Base-by-base conservation (phyloP, 2,329 filamentous ascomycete species). In the Thielaviopsis euricoi region DNA sequence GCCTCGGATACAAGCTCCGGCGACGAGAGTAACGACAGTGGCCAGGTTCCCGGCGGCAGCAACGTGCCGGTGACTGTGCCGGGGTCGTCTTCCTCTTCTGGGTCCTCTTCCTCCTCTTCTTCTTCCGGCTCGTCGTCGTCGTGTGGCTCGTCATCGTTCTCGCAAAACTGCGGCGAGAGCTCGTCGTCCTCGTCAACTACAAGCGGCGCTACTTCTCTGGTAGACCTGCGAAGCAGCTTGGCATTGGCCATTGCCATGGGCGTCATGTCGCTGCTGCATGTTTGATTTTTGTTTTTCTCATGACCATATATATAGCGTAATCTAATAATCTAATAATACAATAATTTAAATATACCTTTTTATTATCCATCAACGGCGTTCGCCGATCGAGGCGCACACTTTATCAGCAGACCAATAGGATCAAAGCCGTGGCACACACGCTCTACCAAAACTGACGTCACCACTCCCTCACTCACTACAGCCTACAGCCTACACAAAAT, bases 1-100 rank as follows among this genome's bases (percentile, higher is more conserved):
- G 58, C 58, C 40, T 64, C 63, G 10, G 63, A 66, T 51, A 63
- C 66, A 55, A 52, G 49, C 51, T 26, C 22, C 19, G 58, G 49
- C 46, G 51, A 48, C n/a, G 55, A 55, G 29, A 61, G 61, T 53
- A 55, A 57, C 52, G 55, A 57, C 19, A 58, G 59, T 33, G 29
- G 55, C 13, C 61, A 61, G 22, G 55, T 62, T 21, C 62, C 63
- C 9, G 63, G 64, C 43, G 58, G 57, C 15, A 60, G 57, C 43
- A 57, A 53, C 51, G 54, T 57, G 6, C 57, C 53, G 2, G 51
- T 54, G 53, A 55, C 37, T 21, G 37, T 51, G 19, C 53, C 26
- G 21, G 52, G 46, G 9, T 13, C 19, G 17, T 13, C 50, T 22
- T 23, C 50, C n/a, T 25, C 52, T 12, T 23, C n/a, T 29, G 10